Evolutionary conservation across 2,329 filamentous ascomycete species (phyloP).

Genomic region (Ascochyta koolunga): DNA sequence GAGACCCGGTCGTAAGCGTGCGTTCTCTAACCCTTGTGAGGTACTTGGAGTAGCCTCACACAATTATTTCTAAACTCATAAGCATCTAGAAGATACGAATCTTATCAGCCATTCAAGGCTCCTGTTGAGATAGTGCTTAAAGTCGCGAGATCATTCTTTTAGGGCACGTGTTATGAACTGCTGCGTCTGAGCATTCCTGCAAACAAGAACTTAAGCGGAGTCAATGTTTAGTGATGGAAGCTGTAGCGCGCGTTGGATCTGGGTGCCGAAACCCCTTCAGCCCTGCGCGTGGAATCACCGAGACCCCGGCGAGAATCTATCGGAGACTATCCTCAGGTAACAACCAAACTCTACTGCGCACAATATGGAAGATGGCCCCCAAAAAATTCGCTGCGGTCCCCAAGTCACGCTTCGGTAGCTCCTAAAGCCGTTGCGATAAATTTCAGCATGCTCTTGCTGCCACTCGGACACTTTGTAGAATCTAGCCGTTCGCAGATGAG

Average conservation of each 20-base stretch:
- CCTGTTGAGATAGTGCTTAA: too few species aligned
- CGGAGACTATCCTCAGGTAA: constrained; percentile 11
- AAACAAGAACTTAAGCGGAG: neutral
- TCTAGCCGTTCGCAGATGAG: neutral
- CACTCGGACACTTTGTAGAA: neutral
- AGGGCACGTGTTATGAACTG: too few species aligned
- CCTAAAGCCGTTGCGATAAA: neutral
- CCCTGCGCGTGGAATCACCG: constrained; percentile 22
- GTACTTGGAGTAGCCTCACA: too few species aligned
- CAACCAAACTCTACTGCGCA: neutral
- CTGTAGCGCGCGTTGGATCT: neutral
- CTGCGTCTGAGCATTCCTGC: too few species aligned
- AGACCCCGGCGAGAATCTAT: constrained; percentile 25
- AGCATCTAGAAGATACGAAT: too few species aligned
- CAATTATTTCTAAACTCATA: too few species aligned
- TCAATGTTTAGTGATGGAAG: constrained; percentile 5
- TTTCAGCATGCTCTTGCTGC: neutral
- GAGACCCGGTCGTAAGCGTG: too few species aligned
- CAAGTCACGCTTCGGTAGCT: neutral
- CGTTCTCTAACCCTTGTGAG: too few species aligned
- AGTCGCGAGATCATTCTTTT: too few species aligned
- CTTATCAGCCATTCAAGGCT: too few species aligned
- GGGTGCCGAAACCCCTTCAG: constrained; percentile 8
- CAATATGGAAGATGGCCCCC: neutral
- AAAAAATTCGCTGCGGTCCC: neutral